A percentile compares a stretch with the other conserved stretches of the same genome.
phyloP scores from a whole-genome alignment of 202 grass and related monocot genomes.

The Schoenoplectus triqueter region DNA sequence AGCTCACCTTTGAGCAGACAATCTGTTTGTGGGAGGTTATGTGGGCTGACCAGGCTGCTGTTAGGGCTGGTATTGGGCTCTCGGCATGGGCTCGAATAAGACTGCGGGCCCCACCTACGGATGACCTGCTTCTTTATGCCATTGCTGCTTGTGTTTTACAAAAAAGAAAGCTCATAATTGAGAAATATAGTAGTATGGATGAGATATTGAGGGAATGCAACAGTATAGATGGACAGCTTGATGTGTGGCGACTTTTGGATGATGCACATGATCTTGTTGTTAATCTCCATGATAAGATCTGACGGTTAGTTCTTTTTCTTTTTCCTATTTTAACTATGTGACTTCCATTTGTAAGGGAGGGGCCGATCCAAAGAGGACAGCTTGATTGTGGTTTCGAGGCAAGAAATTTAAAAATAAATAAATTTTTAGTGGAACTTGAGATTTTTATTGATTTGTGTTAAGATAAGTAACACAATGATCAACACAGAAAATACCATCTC shows the following conservation, averaged over 20 bases:
- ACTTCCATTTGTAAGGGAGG: slow-evolving; percentile 6
- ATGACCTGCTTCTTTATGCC: slow-evolving; percentile 80
- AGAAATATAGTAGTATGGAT: slow-evolving; percentile 94
- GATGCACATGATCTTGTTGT: slow-evolving; percentile 86
- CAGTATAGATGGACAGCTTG: slow-evolving; percentile 76
- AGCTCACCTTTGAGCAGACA: slow-evolving; percentile 91
- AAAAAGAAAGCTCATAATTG: slow-evolving; percentile 83
- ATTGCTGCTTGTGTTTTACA: slow-evolving; percentile 88
- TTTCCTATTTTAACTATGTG: slow-evolving; percentile 6
- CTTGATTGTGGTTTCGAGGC: slow-evolving; percentile 18
- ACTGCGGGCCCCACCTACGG: slow-evolving; percentile 75
- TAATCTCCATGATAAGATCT: slow-evolving; percentile 78
- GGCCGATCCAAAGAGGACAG: slow-evolving; percentile 17
- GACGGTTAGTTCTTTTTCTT: slow-evolving; percentile 29
- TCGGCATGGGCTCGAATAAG: slow-evolving; percentile 74
- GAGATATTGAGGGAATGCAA: slow-evolving; percentile 90
- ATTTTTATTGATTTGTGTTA: background rate
- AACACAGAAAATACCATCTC: slow-evolving; percentile 3
- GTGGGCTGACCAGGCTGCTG: slow-evolving; percentile 94
- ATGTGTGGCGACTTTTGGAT: slow-evolving; percentile 96
- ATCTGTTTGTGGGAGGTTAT: slow-evolving; percentile 94
- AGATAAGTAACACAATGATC: slow-evolving; percentile 22
- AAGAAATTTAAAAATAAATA: background rate
- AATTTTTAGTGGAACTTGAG: background rate
- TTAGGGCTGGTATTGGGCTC: slow-evolving; percentile 68